These are phyloP conservation scores for Suhomyces sp. DNA, from an alignment of 805 yeast genomes.

Conservation along the genomic window DNA sequence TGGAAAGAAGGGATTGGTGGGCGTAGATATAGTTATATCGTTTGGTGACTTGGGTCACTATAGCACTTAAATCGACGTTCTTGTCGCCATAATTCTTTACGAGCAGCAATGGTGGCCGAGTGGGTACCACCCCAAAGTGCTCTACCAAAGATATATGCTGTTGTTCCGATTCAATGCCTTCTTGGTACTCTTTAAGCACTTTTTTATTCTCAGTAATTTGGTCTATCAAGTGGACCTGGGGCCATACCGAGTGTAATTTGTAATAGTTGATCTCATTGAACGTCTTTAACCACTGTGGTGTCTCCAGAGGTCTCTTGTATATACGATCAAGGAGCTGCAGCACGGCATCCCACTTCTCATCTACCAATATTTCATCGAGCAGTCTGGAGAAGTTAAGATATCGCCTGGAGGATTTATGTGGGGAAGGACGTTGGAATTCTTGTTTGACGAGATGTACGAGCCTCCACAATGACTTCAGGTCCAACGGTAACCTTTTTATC, in stretches of 20 bases:
- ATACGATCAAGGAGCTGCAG: slow-evolving; percentile 24
- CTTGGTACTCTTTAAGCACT: slow-evolving; percentile 14
- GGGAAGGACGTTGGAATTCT: slow-evolving; percentile 7
- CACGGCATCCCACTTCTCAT: slow-evolving; percentile 26
- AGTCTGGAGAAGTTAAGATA: slow-evolving; percentile 11
- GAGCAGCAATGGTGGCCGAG: background rate
- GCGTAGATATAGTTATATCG: slow-evolving; percentile 20
- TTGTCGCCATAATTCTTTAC: background rate
- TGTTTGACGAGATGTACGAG: background rate
- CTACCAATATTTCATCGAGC: slow-evolving; percentile 25
- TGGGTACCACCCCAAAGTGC: slow-evolving; percentile 9
- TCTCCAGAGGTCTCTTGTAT: slow-evolving; percentile 17
- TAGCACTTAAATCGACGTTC: background rate
- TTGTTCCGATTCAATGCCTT: slow-evolving; percentile 11
- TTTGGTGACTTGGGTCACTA: slow-evolving; percentile 12
- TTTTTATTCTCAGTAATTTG: slow-evolving; percentile 18
- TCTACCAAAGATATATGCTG: slow-evolving; percentile 12
- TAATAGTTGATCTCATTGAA: slow-evolving; percentile 20
- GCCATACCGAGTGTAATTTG: slow-evolving; percentile 27
- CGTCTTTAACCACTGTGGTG: slow-evolving; percentile 18
- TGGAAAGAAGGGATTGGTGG: slow-evolving; percentile 19
- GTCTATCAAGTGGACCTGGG: slow-evolving; percentile 31
- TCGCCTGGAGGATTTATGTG: background rate
- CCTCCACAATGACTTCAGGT: slow-evolving; percentile 6
- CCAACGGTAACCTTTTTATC: slow-evolving; percentile 31